A percentile compares a stretch with the other conserved stretches of the same genome.
Evolutionary conservation across 2,329 filamentous ascomycete species (phyloP).

Genomic region (Plenodomus lindquistii): DNA sequence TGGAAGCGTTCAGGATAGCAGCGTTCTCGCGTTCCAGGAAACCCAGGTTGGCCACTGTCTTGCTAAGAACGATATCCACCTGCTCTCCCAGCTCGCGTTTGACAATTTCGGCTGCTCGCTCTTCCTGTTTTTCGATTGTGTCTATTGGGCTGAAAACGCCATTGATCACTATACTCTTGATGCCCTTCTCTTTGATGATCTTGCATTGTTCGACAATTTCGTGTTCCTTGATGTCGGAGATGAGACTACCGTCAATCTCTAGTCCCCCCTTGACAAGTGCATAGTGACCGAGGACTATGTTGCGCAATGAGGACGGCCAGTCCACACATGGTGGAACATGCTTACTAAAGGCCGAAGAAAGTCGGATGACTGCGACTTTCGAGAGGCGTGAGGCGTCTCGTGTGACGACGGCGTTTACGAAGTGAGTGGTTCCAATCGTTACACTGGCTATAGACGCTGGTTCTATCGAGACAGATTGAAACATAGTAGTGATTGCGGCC

Average conservation of each 20-base stretch:
- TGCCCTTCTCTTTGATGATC: constrained; percentile 49
- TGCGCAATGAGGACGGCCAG: constrained; percentile 51
- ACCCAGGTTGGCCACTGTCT: constrained; percentile 56
- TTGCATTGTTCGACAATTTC: constrained; percentile 52
- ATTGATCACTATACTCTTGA: constrained; percentile 57
- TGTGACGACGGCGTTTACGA: constrained; percentile 57
- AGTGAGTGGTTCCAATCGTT: constrained; percentile 58
- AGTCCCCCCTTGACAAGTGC: constrained; percentile 55
- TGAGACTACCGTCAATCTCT: constrained; percentile 55
- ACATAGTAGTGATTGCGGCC: constrained; percentile 42
- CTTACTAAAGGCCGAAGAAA: constrained; percentile 53
- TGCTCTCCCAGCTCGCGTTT: constrained; percentile 49
- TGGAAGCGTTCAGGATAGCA: constrained; percentile 55
- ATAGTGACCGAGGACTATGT: constrained; percentile 53
- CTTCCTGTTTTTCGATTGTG: constrained; percentile 56
- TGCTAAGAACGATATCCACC: constrained; percentile 56
- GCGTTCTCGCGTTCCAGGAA: constrained; percentile 58
- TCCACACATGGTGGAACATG: constrained; percentile 57
- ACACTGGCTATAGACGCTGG: constrained; percentile 47
- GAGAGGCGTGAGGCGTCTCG: constrained; percentile 55
- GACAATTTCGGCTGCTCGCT: constrained; percentile 54
- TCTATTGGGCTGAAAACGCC: constrained; percentile 65
- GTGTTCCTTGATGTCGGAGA: constrained; percentile 47
- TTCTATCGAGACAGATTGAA: constrained; percentile 35
- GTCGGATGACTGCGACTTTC: constrained; percentile 57